Evolutionary conservation across 179 eudicot species (phyloP), one percentile per base, ranked within the genome.

Genomic region (Pouteria campechiana): DNA sequence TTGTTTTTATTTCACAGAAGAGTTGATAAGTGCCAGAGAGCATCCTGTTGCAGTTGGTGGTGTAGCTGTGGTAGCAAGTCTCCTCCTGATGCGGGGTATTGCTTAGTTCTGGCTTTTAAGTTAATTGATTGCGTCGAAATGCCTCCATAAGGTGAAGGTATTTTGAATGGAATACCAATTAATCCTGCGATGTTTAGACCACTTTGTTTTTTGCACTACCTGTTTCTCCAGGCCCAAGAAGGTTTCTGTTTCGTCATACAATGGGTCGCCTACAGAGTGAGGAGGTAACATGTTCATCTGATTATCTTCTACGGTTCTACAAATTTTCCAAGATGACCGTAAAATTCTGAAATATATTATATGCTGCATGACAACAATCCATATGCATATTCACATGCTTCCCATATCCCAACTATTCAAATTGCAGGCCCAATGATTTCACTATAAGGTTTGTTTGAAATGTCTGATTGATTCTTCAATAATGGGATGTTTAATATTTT

Each of bases 241-340:
- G 85, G 52, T 79, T 90, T 62, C 57, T 90, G 70, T 64, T 76
- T 42, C 93, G 92, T 33, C 69, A 87, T 33, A 90, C 96, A 25
- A 58, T 90, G 48, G 98, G 94, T 35, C 85, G 94, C 45, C 57
- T 90, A 49, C 98, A 69, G 52, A 77, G 75, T 63, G 98, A 90
- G 67, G 98, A 90, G 96, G 98, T 90, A 75, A 43, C 22, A 7
- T 53, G 35, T 21, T 46, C 47, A 22, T 40, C 31, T 22, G 0
- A 32, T 11, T 12, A 16, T 7, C 28, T 23, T 11, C 25, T n/a
- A 6, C 25, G 28, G 28, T 37, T 14, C 34, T 22, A 24, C 0
- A 14, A 8, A 10, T 25, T 2, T 2, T 32, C 30, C 20, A 51
- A 25, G 4, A 3, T n/a, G 22, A 18, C 27, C n/a, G n/a, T n/a